Base-by-base conservation (phyloP, 1,139 yeast species). In the Blastobotrys raffinosifermentans region DNA sequence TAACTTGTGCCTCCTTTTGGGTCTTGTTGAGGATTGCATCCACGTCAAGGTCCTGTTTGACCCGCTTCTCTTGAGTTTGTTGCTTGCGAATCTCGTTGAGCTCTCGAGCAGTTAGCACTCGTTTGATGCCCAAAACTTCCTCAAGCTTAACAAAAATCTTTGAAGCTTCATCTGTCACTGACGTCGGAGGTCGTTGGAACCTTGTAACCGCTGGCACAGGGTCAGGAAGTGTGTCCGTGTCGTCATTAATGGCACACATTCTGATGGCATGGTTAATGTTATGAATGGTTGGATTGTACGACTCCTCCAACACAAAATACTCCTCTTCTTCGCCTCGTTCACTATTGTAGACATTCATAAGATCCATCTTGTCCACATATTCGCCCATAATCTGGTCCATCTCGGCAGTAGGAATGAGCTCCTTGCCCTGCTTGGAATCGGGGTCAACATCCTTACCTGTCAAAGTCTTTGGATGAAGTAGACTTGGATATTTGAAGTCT, bases 401-500 rank as follows among this genome's bases (percentile, higher is more conserved):
- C 19, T 66, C 64, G 4, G 49, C 41, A 1, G 62, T 50, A 1
- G 73, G 72, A 20, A 58, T 43, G 37, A 40, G 25, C 32, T 51
- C 44, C 4, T 32, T 36, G 17, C 46, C 41, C 21, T 46, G 45
- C 9, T 41, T 37, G 11, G 34, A 36, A n/a, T 44, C 43, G 2
- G 40, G 32, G 4, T 49, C 49, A 25, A 63, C 45, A 8, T 48
- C 40, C 31, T 57, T 57, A 2, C 69, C 70, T 7, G 60, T 54
- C 2, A 63, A 55, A 4, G 63, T 60, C 19, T 48, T 54, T 14
- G 65, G 47, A 3, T 64, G 57, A 1, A 66, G 56, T 33, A 84
- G 57, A 16, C 64, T 62, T 0, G 84, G 80, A 48, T 83, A 81
- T 32, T 67, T 66, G 11, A 82, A 77, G 10, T 73, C 63, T 45